Conservation (phyloP, 257 asterid genomes). For the Solanum virginianum region DNA sequence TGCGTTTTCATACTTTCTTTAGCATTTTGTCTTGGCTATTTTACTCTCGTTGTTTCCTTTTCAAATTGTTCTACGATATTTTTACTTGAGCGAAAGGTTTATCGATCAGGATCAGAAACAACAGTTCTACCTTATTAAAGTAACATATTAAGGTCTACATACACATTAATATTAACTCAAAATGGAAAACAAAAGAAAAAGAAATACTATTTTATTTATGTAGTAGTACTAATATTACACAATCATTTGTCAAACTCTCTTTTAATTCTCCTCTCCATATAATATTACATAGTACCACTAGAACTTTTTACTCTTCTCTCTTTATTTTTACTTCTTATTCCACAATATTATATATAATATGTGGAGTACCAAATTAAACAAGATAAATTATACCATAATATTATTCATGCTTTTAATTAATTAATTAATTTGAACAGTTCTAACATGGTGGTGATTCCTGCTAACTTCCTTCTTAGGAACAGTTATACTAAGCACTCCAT, state of each 20-base stretch:
- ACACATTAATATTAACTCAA: neutral
- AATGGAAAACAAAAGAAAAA: neutral
- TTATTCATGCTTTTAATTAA: neutral
- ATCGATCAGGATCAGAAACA: rapidly evolving
- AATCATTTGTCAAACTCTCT: neutral
- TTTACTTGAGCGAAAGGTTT: neutral
- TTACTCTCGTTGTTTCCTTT: neutral
- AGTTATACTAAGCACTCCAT: slow-evolving; percentile 20
- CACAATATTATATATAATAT: neutral
- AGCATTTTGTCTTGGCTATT: neutral
- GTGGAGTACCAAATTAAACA: neutral
- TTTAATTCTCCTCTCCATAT: neutral
- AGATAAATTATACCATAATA: neutral
- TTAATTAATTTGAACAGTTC: slow-evolving; percentile 1
- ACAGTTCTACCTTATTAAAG: rapidly evolving
- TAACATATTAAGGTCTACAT: neutral
- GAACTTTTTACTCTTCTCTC: neutral
- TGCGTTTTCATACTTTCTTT: neutral
- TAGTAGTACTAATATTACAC: neutral
- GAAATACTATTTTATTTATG: neutral
- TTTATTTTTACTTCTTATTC: neutral
- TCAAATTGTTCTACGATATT: neutral
- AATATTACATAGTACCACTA: neutral
- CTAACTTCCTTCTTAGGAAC: slow-evolving; percentile 25
- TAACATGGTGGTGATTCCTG: neutral